Percentiles rank a stretch among this genome's conserved stretches.
phyloP scores from a whole-genome alignment of 257 asterid species.

The Solanum medicagineum region DNA sequence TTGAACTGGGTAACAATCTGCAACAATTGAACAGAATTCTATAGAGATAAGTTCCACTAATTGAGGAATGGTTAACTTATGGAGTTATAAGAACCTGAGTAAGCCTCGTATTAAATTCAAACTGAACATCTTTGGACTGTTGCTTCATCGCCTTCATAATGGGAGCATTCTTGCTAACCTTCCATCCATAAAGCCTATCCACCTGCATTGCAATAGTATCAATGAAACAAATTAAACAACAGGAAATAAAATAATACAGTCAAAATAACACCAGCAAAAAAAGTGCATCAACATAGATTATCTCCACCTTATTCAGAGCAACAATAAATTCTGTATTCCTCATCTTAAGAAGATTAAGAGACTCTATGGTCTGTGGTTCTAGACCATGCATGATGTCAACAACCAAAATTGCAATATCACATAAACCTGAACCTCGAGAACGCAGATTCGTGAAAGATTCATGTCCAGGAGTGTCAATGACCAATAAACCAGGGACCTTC shows the following conservation, averaged over 20 bases:
- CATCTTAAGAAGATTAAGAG: constrained; percentile 89
- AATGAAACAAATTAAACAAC: not conserved
- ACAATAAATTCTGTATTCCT: constrained; percentile 85
- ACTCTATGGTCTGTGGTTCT: constrained; percentile 95
- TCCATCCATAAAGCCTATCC: constrained; percentile 90
- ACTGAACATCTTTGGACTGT: constrained; percentile 66
- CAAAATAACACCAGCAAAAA: not conserved
- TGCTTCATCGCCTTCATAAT: constrained; percentile 68
- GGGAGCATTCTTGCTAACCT: constrained; percentile 67
- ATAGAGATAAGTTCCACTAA: not conserved
- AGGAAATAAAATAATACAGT: not conserved
- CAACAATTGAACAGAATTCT: not conserved
- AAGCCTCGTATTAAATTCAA: constrained; percentile 59
- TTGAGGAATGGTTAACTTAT: not conserved
- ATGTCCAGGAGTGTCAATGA: constrained; percentile 98
- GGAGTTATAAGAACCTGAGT: constrained; percentile 34
- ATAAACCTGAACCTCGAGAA: constrained; percentile 94
- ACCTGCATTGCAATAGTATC: constrained; percentile 32
- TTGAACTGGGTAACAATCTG: constrained; percentile 72
- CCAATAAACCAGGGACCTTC: constrained; percentile 90
- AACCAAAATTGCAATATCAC: constrained; percentile 95
- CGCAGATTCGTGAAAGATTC: constrained; percentile 94
- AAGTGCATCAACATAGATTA: not conserved
- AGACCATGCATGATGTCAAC: constrained; percentile 98
- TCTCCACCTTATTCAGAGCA: constrained; percentile 83